Conservation (phyloP, 768 basidiomycete genomes). For the Tulasnella sp. region DNA sequence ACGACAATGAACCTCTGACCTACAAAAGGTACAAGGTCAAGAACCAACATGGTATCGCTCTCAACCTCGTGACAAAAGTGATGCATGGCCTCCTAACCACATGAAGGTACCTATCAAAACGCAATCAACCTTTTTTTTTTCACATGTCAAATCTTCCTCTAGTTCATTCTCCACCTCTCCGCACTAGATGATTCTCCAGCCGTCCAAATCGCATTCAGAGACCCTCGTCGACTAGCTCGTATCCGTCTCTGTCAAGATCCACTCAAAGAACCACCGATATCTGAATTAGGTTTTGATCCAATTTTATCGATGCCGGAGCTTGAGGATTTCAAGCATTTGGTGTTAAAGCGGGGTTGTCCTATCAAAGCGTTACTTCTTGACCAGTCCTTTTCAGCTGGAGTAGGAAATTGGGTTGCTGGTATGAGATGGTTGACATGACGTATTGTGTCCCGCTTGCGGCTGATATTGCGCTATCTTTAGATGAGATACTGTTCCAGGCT, state of each 20-base stretch:
- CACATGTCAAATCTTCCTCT: neutral
- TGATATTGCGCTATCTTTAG: constrained; percentile 23
- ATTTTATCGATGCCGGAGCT: constrained; percentile 47
- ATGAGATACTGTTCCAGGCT: constrained; percentile 64
- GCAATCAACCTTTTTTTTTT: no score
- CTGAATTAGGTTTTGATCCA: constrained; percentile 63
- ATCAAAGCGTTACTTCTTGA: constrained; percentile 59
- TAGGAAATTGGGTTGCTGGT: constrained; percentile 78
- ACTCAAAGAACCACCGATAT: constrained; percentile 52
- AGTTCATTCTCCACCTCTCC: constrained; percentile 17
- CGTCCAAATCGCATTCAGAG: constrained; percentile 52
- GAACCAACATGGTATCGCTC: constrained; percentile 10
- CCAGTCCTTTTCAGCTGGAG: constrained; percentile 67
- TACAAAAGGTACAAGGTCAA: constrained; percentile 11
- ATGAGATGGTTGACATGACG: constrained; percentile 15
- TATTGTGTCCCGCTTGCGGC: neutral
- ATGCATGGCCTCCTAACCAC: constrained; percentile 14
- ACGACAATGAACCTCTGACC: neutral
- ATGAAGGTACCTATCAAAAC: constrained; percentile 15
- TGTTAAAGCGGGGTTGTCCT: constrained; percentile 10
- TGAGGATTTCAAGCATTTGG: constrained; percentile 4
- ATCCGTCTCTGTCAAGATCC: constrained; percentile 51
- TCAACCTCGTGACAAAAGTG: neutral
- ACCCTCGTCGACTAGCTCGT: constrained; percentile 57
- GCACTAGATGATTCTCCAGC: constrained; percentile 27